Evolutionary conservation across 208 protist species (phyloP), one percentile per base, ranked within the genome.

Genomic region (Herpetomonas muscarum): DNA sequence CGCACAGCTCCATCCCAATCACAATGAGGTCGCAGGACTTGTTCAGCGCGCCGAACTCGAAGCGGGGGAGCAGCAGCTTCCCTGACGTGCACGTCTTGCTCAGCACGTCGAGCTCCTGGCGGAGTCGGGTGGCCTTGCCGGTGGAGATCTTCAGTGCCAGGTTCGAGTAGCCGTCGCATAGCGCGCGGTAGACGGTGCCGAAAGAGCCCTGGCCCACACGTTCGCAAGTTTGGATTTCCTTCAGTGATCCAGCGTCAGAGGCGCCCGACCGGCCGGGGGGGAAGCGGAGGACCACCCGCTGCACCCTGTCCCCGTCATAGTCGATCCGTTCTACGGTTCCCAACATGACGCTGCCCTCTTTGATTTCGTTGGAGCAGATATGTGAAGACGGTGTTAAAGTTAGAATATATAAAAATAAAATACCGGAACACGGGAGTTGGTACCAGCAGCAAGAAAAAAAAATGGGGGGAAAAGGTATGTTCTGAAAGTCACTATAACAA

Each of bases 21-120:
- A 90, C 77, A 41, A 92, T 81, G 41, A 96, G 44, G 55, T 90
- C 82, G 10, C 55, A 75, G 12, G 74, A 54, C 47, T 84, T 79
- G 58, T 90, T 91, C 31, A 95, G 80, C 22, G 89, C 89, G 32
- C 85, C 89, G 55, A 95, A 95, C 72, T 93, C 85, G 57, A 95
- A 93, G 21, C 89, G 75, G 0, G 89, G 85, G 12, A 95, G 79
- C 39, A 85, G 72, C 37, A 95, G 71, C 42, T 70, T 79, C 1
- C 89, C 89, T 37, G 85, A 82, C 29, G 89, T 93, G 71, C 89
- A 96, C 10, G 87, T 79, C 28, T 79, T 83, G 22, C 74, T 74
- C 37, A 96, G 73, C 49, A 96, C 85, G 6, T 87, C 77, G 15
- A 96, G 60, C 68, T 93, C 85, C 64, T 91, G 71, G 9, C 74